These are phyloP conservation scores for Coffea humblotiana DNA, from an alignment of 305 asterid genomes.

Conservation along the genomic window DNA sequence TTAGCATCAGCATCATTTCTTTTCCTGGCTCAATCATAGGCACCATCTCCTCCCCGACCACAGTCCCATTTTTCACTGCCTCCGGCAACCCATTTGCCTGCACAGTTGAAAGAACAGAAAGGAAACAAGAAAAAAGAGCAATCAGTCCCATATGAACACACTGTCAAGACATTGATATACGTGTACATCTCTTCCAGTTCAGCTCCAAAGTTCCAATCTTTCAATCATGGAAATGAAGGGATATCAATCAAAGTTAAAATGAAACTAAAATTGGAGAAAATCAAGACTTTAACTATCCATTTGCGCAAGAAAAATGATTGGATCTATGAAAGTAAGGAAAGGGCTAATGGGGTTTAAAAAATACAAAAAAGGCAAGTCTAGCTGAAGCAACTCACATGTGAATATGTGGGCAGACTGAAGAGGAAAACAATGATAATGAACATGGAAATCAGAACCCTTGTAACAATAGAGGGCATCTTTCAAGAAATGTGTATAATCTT, in stretches of 20 bases:
- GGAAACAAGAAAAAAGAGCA: not conserved
- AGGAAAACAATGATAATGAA: slow-evolving; percentile 29
- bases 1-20: slow-evolving; percentile 50
- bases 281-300: not conserved
- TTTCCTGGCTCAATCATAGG: slow-evolving; percentile 59
- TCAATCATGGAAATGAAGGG: not conserved
- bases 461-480: slow-evolving; percentile 23
- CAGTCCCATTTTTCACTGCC: slow-evolving; percentile 26
- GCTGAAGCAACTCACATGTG: slow-evolving; percentile 26
- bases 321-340: slow-evolving; percentile 12
- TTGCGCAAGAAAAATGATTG: slow-evolving; percentile 10
- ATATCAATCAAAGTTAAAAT: not conserved
- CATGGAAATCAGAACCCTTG: slow-evolving; percentile 35
- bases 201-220: not conserved
- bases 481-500: not conserved
- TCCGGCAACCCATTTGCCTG: slow-evolving; percentile 32
- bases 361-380: not conserved
- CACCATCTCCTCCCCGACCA: slow-evolving; percentile 30
- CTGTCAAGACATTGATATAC: not conserved
- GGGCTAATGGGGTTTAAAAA: not conserved
- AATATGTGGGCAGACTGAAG: slow-evolving; percentile 17
- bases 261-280: not conserved
- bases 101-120: slow-evolving; percentile 2
- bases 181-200: not conserved
- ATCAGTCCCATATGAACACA: slow-evolving; percentile 8